A percentile compares a stretch with the other conserved stretches of the same genome.
Conservation (phyloP, 164 flowering plant species). For the Vitis vinifera region ASM3070453v1 NC_081809.1:10211501-10212000, state of each 20-base stretch:
- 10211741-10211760: not conserved
- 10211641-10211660: not conserved
- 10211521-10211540: too few relatives aligned
- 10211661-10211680: not conserved
- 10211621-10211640: not conserved
- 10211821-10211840: not conserved
- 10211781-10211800: too few relatives aligned
- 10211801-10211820: not conserved
- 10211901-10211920: not conserved
- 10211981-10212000: not conserved
- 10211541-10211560: too few relatives aligned
- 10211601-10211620: slow-evolving; percentile 12
- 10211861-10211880: too few relatives aligned
- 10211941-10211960: not conserved
- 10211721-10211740: not conserved
- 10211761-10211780: not conserved
- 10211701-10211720: not conserved
- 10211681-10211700: not conserved
- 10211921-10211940: not conserved
- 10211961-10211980: not conserved
- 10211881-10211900: not conserved
- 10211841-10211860: not conserved
- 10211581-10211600: not conserved
- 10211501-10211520: not conserved
- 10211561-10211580: too few relatives aligned